These are phyloP conservation scores for Aspergillus cristatus DNA, from an alignment of 495 filamentous ascomycete species.

Conservation along the genomic window DNA sequence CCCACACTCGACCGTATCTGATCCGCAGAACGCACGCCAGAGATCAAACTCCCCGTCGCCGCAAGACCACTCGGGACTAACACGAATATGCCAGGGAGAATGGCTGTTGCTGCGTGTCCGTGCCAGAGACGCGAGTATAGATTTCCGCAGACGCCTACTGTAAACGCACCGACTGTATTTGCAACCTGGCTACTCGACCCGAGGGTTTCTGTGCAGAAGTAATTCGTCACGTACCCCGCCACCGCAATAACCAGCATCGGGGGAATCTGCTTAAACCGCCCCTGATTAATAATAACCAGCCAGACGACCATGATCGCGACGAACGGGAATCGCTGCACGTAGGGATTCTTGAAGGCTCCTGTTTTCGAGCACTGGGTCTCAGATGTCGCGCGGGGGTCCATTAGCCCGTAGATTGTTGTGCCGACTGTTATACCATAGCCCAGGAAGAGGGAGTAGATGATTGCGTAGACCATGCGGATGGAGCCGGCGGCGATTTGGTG, in stretches of 20 bases:
- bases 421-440: slow-evolving; percentile 92
- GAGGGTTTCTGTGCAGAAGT: slow-evolving; percentile 61
- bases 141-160: slow-evolving; percentile 75
- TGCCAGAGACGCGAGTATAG: slow-evolving; percentile 71
- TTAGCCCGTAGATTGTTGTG: slow-evolving; percentile 74
- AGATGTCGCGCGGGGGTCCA: slow-evolving; percentile 64
- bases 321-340: slow-evolving; percentile 40
- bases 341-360: slow-evolving; percentile 18
- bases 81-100: slow-evolving; percentile 85
- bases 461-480: slow-evolving; percentile 86
- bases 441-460: slow-evolving; percentile 87
- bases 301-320: slow-evolving; percentile 46
- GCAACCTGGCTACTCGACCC: slow-evolving; percentile 70
- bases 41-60: slow-evolving; percentile 65
- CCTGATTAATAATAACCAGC: slow-evolving; percentile 74
- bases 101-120: slow-evolving; percentile 72
- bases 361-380: slow-evolving; percentile 52
- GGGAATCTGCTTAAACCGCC: slow-evolving; percentile 80
- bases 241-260: slow-evolving; percentile 72
- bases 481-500: slow-evolving; percentile 79
- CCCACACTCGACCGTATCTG: slow-evolving; percentile 51
- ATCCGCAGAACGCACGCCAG: slow-evolving; percentile 68
- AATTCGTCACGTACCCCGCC: slow-evolving; percentile 73
- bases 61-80: slow-evolving; percentile 82
- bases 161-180: slow-evolving; percentile 72